These are phyloP conservation scores for Suillus discolor DNA, from an alignment of 768 basidiomycete species.

Conservation along the genomic window DNA sequence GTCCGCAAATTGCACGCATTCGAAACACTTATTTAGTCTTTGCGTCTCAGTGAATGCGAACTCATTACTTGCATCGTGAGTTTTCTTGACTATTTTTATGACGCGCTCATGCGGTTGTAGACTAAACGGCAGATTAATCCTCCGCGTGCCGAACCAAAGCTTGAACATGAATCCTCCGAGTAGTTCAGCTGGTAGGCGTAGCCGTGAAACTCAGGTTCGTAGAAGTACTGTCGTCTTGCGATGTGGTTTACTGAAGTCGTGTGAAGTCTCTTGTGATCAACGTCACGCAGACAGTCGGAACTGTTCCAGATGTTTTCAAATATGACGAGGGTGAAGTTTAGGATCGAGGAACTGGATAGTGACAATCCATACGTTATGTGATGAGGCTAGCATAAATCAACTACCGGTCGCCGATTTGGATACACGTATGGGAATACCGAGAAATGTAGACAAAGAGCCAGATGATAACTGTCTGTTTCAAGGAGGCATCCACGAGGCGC, in stretches of 20 bases:
- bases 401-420: neutral
- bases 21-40: neutral
- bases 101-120: neutral
- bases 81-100: too few species aligned
- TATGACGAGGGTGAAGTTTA: neutral
- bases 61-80: conserved; percentile 6
- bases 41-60: neutral
- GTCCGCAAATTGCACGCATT: neutral
- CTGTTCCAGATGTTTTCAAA: neutral
- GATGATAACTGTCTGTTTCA: neutral
- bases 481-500: neutral
- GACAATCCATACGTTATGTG: neutral
- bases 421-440: neutral
- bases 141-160: neutral
- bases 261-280: neutral
- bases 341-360: neutral
- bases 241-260: neutral
- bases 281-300: neutral
- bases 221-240: too few species aligned
- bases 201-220: neutral
- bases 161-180: neutral
- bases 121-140: neutral
- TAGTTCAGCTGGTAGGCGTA: neutral
- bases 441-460: neutral
- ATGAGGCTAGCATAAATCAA: neutral